Evolutionary conservation across 2,329 filamentous ascomycete species (phyloP), one percentile per base, ranked within the genome.

Genomic region (Botrytis hyacinthi): DNA sequence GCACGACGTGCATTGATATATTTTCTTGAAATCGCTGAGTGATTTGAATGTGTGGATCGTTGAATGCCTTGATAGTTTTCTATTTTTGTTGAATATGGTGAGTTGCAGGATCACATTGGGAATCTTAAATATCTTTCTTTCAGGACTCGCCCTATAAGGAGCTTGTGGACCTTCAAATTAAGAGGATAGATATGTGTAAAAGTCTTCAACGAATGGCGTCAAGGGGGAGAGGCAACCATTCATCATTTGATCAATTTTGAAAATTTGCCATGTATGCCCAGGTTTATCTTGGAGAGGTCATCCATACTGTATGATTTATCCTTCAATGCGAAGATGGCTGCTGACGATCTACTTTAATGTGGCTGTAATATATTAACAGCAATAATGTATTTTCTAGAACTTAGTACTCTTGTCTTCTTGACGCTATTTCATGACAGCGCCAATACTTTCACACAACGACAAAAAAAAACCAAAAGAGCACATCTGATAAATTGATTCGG

Each of bases 191-290:
- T 40, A 37, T 37, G 12, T 61, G 59, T 10, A 26, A 35, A 12
- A 26, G 22, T 1, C 2, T 0, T 2, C 9, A 1, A 1, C 6
- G 6, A 3, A 1, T 4, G 16, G 5, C 14, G 3, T 22, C 2
- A 0, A 35, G 57, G 32, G 32, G 32, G 10, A 16, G 59, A 16
- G 26, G 35, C 22, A 37, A 61, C 20, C 32, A 26, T 37, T 40
- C 22, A 4, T 26, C 35, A 8, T 14, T 12, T 10, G 8, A 37
- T 1, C 0, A 8, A 26, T 35, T 12, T n/a, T 2, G 6, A 37
- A 2, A 12, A 22, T 9, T n/a, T 2, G 4, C 1, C 1, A 40
- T 40, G 3, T n/a, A 6, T 16, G 1, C 22, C 20, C 6, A 9
- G 35, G 22, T 61, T 8, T 4, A 61, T 40, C 12, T n/a, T 61